Percentiles rank a stretch among this genome's conserved stretches.
These are phyloP conservation scores for Dictyostelium intermedium DNA, from an alignment of 78 protist genomes.

Conservation along the genomic window DNA sequence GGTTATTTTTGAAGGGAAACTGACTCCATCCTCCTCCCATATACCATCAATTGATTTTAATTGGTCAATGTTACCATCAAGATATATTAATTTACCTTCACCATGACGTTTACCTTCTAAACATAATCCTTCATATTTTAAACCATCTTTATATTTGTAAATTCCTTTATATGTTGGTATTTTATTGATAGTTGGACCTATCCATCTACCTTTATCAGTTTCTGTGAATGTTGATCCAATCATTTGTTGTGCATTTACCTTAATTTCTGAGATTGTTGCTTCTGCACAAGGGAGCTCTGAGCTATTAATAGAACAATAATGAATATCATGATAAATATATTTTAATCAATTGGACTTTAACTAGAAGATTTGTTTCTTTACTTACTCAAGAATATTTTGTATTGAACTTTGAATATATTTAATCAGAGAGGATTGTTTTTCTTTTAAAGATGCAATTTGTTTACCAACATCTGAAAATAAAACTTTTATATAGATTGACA, in stretches of 20 bases:
- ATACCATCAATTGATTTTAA: background rate
- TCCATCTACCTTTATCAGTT: background rate
- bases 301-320: too few relatives aligned
- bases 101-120: slow-evolving; percentile 9
- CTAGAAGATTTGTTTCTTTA: too few relatives aligned
- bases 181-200: background rate
- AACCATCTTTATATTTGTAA: background rate
- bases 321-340: too few relatives aligned
- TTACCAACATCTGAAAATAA: background rate
- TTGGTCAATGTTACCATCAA: background rate
- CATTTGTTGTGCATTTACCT: background rate
- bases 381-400: background rate
- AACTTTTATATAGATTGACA: background rate
- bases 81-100: background rate
- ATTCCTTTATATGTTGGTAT: slow-evolving; percentile 26
- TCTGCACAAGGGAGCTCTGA: background rate
- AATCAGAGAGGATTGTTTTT: background rate
- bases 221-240: background rate
- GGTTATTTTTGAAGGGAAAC: background rate
- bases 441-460: background rate
- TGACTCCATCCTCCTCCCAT: slow-evolving; percentile 9
- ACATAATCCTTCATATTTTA: slow-evolving; percentile 2
- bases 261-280: background rate
- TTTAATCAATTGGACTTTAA: too few relatives aligned
- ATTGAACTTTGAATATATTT: background rate